Evolutionary conservation across 257 asterid genomes (phyloP).

Genomic region (Capsicum rhomboideum): DNA sequence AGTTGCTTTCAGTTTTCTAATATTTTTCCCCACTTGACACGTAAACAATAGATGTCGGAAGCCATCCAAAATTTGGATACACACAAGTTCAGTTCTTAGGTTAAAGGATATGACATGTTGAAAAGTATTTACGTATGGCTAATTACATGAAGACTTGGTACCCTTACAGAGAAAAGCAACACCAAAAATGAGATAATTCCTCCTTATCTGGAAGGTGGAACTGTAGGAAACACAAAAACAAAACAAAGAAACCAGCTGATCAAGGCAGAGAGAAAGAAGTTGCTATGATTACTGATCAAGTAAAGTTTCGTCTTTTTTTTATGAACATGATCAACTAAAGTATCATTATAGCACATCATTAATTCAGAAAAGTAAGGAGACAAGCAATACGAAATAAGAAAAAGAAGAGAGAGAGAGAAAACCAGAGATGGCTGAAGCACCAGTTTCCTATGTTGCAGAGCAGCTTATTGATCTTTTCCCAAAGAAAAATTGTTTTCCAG

Average conservation of each 20-base stretch:
- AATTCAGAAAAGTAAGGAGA: background rate
- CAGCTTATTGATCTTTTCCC: no score
- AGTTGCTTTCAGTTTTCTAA: background rate
- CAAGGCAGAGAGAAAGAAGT: no score
- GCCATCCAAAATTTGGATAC: background rate
- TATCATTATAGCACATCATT: background rate
- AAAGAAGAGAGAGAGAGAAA: background rate
- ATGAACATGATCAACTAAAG: background rate
- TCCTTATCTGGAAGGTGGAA: no score
- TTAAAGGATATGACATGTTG: no score
- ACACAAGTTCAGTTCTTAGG: background rate
- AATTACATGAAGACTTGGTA: background rate
- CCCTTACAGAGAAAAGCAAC: no score
- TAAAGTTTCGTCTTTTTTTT: no score
- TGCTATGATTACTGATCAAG: no score
- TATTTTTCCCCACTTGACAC: background rate
- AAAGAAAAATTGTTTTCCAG: no score
- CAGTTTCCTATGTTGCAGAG: no score
- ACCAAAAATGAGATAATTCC: no score
- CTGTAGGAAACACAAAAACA: no score
- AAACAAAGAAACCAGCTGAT: no score
- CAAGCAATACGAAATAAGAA: background rate
- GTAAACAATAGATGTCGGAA: background rate
- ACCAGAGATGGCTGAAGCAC: slow-evolving; percentile 12
- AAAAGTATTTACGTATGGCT: background rate